phyloP scores from a whole-genome alignment of 352 stramenopile species.

The Globisporangium lucens region DNA sequence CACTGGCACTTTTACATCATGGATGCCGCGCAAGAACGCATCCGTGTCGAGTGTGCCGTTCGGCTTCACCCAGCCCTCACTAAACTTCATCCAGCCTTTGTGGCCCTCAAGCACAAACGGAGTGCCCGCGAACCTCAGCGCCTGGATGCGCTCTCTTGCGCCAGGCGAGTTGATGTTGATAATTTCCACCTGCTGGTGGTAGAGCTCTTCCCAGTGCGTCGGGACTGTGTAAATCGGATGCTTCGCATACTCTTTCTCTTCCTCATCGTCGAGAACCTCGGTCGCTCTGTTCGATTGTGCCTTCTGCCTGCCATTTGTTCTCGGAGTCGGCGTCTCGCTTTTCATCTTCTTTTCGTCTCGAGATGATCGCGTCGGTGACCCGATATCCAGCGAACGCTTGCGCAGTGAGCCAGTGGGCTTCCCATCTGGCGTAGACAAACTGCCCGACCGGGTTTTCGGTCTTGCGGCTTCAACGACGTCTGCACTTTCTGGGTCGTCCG shows the following conservation, averaged over 20 bases:
- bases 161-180: slow-evolving; percentile 58
- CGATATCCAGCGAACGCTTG: slow-evolving; percentile 36
- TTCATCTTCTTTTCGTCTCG: slow-evolving; percentile 17
- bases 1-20: slow-evolving; percentile 77
- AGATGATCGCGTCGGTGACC: neutral
- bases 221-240: slow-evolving; percentile 66
- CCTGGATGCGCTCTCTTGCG: slow-evolving; percentile 55
- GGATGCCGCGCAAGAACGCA: slow-evolving; percentile 62
- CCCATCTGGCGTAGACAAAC: slow-evolving; percentile 27
- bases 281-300: slow-evolving; percentile 12
- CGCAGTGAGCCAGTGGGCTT: slow-evolving; percentile 21
- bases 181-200: slow-evolving; percentile 57
- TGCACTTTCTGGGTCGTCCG: neutral
- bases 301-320: slow-evolving; percentile 7
- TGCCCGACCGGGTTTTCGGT: slow-evolving; percentile 16
- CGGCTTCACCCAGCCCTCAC: slow-evolving; percentile 56
- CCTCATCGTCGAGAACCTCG: slow-evolving; percentile 16
- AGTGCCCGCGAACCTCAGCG: slow-evolving; percentile 61
- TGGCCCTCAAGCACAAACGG: slow-evolving; percentile 73
- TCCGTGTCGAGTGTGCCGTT: slow-evolving; percentile 52
- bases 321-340: neutral
- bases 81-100: slow-evolving; percentile 62
- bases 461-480: neutral
- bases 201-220: slow-evolving; percentile 69
- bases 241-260: slow-evolving; percentile 29